A percentile compares a stretch with the other conserved stretches of the same genome.
These are phyloP conservation scores for Suillus weaverae DNA, from an alignment of 768 basidiomycete species.

Conservation along the genomic window DNA sequence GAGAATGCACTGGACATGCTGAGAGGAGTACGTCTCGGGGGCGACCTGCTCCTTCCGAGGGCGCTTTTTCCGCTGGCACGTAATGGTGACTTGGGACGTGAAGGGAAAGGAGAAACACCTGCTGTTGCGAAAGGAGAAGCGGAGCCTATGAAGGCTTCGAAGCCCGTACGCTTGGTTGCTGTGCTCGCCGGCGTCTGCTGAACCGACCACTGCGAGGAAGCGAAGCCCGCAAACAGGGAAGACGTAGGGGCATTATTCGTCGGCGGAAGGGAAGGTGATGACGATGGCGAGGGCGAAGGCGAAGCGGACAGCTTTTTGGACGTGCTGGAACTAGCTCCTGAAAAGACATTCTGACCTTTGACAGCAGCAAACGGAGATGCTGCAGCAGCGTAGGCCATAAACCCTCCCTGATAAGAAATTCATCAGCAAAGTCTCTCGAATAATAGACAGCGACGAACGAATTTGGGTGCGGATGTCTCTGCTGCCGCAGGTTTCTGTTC, in stretches of 20 bases:
- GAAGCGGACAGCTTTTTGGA: slow-evolving; percentile 28
- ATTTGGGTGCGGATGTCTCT: slow-evolving; percentile 40
- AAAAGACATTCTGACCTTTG: slow-evolving; percentile 62
- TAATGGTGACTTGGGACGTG: slow-evolving; percentile 54
- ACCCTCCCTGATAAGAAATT: slow-evolving; percentile 52
- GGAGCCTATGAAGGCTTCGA: slow-evolving; percentile 55
- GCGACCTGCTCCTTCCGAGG: slow-evolving; percentile 53
- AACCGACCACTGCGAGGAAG: slow-evolving; percentile 16
- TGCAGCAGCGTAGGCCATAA: slow-evolving; percentile 77
- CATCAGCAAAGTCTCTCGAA: slow-evolving; percentile 13
- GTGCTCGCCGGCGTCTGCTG: slow-evolving; percentile 31
- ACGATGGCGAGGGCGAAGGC: slow-evolving; percentile 27
- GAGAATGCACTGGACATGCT: slow-evolving; percentile 57
- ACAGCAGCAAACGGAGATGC: slow-evolving; percentile 74
- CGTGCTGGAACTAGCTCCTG: slow-evolving; percentile 24
- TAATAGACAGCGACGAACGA: slow-evolving; percentile 40
- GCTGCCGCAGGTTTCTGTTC: slow-evolving; percentile 36
- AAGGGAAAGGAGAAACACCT: slow-evolving; percentile 27
- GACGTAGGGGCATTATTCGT: slow-evolving; percentile 23
- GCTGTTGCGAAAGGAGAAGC: slow-evolving; percentile 50
- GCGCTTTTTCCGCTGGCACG: slow-evolving; percentile 26
- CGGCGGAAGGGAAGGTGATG: slow-evolving; percentile 17
- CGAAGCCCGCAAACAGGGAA: slow-evolving; percentile 23
- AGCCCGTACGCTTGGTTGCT: slow-evolving; percentile 51
- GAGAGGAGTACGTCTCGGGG: slow-evolving; percentile 43